Evolutionary conservation across 257 asterid species (phyloP).

Genomic region (Petunia axillaris): DNA sequence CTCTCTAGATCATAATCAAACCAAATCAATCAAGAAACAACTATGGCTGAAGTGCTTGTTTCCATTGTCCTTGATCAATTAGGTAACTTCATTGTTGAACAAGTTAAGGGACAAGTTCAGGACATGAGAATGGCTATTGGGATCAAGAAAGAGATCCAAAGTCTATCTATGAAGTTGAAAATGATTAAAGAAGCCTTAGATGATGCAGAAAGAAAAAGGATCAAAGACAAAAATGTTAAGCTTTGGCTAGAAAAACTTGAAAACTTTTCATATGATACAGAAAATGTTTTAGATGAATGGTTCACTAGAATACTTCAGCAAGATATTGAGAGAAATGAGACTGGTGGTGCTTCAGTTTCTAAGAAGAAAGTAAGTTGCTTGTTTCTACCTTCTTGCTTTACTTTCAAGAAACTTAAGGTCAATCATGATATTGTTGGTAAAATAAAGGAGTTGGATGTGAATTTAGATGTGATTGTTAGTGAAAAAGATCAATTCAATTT

Average conservation of each 20-base stretch:
- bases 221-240: slow-evolving; percentile 23
- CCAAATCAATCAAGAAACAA: background rate
- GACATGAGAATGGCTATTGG: slow-evolving; percentile 25
- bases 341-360: background rate
- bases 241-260: slow-evolving; percentile 31
- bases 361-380: slow-evolving; percentile 26
- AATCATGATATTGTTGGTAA: slow-evolving; percentile 25
- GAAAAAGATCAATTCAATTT: slow-evolving; percentile 30
- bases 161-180: slow-evolving; percentile 17
- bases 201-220: slow-evolving; percentile 31
- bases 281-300: slow-evolving; percentile 33
- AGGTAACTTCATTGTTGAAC: slow-evolving; percentile 19
- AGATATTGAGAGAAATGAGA: background rate
- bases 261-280: slow-evolving; percentile 30
- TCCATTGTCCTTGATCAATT: slow-evolving; percentile 24
- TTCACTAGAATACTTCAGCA: background rate
- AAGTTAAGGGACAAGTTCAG: slow-evolving; percentile 22
- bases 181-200: slow-evolving; percentile 15
- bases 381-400: slow-evolving; percentile 24
- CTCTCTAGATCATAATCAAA: background rate
- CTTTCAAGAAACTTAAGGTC: background rate
- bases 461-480: slow-evolving; percentile 21
- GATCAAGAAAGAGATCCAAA: slow-evolving; percentile 27
- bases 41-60: slow-evolving; percentile 28
- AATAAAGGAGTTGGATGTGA: slow-evolving; percentile 26